Conservation (phyloP, 139 green algal species). For the Zygnema cylindricum region DNA sequence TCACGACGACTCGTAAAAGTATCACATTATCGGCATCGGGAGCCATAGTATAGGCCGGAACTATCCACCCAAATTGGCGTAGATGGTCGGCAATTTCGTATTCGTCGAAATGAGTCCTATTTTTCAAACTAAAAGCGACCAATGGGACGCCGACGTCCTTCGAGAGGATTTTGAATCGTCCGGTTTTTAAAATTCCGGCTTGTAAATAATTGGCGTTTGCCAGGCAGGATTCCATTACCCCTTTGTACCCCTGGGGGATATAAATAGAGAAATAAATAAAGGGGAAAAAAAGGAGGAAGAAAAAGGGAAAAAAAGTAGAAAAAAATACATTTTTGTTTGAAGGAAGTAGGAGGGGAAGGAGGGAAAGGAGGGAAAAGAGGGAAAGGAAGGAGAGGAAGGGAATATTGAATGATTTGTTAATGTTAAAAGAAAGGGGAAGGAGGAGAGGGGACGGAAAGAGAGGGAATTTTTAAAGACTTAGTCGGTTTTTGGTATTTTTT, state of each 20-base stretch:
- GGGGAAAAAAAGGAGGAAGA: too few species aligned
- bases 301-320: too few species aligned
- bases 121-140: constrained; percentile 58
- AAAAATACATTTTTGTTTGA: too few species aligned
- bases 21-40: constrained; percentile 58
- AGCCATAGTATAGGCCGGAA: constrained; percentile 64
- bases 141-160: constrained; percentile 62
- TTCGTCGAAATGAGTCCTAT: constrained; percentile 52
- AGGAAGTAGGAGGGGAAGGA: too few species aligned
- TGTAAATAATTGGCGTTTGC: constrained; percentile 49
- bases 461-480: too few species aligned
- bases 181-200: constrained; percentile 30
- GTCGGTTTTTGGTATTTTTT: too few species aligned
- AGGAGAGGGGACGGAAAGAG: too few species aligned
- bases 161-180: constrained; percentile 58
- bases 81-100: constrained; percentile 63
- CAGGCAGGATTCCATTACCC: constrained; percentile 57
- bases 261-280: too few species aligned
- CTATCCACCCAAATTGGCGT: constrained; percentile 55
- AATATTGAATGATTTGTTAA: too few species aligned
- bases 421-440: too few species aligned
- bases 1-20: constrained; percentile 39
- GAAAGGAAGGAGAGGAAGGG: too few species aligned
- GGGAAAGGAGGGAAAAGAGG: too few species aligned
- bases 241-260: constrained; percentile 60